A percentile compares a stretch with the other conserved stretches of the same genome.
Evolutionary conservation across 2,329 filamentous ascomycete genomes (phyloP).

Genomic region (Teratosphaeria destructans): DNA sequence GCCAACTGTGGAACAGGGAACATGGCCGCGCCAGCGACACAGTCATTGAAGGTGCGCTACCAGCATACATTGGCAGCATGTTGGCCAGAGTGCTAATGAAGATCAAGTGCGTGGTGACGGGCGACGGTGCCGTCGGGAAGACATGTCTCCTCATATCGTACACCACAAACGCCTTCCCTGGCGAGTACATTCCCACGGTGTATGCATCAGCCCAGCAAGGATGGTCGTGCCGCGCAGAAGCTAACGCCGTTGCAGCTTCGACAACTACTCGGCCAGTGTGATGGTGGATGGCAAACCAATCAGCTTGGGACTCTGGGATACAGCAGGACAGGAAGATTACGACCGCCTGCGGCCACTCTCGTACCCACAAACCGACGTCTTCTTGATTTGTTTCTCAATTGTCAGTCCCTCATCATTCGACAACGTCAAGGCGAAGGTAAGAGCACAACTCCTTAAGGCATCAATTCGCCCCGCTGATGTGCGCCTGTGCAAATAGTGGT

Average conservation of each 20-base stretch:
- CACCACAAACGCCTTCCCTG: slow-evolving; percentile 98
- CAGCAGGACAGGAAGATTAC: slow-evolving; percentile 96
- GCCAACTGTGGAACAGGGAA: not conserved
- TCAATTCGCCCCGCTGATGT: not conserved
- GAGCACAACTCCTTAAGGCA: slow-evolving; percentile 10
- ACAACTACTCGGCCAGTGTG: slow-evolving; percentile 98
- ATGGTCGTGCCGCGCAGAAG: slow-evolving; percentile 7
- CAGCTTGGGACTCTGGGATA: slow-evolving; percentile 96
- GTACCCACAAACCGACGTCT: slow-evolving; percentile 97
- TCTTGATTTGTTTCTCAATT: slow-evolving; percentile 96
- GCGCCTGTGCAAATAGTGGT: slow-evolving; percentile 56
- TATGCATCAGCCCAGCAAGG: slow-evolving; percentile 35
- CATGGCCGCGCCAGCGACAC: slow-evolving; percentile 73
- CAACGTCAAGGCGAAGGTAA: slow-evolving; percentile 96
- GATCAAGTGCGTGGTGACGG: slow-evolving; percentile 75
- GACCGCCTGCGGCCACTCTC: slow-evolving; percentile 88
- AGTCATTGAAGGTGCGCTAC: slow-evolving; percentile 70
- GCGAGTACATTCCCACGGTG: slow-evolving; percentile 99
- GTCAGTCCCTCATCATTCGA: slow-evolving; percentile 96
- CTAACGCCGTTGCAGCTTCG: slow-evolving; percentile 53
- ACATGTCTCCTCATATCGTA: slow-evolving; percentile 99
- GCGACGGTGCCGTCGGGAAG: slow-evolving; percentile 99
- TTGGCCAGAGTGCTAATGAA: slow-evolving; percentile 2
- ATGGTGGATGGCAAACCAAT: slow-evolving; percentile 99
- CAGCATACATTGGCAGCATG: not conserved